A percentile compares a stretch with the other conserved stretches of the same genome.
Evolutionary conservation across 78 protist genomes (phyloP).

Genomic region (Isochrysis galbana): DNA sequence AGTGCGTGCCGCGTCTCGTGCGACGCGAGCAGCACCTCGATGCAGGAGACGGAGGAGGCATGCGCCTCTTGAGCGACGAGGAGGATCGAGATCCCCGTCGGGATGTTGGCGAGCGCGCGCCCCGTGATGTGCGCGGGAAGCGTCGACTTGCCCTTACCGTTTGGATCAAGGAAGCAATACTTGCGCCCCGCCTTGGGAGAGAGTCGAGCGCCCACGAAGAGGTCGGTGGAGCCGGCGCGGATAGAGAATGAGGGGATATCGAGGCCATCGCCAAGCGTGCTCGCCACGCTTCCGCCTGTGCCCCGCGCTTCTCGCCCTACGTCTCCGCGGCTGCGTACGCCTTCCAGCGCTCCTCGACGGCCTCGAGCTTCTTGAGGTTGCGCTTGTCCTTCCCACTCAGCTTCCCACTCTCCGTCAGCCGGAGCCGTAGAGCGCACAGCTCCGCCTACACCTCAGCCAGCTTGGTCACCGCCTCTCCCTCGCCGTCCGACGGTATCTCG

Average conservation of each 20-base stretch:
- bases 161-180: conserved; percentile 88
- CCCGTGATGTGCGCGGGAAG: conserved; percentile 75
- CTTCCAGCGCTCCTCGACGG: too few species aligned
- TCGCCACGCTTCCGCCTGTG: too few species aligned
- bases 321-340: too few species aligned
- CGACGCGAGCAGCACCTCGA: conserved; percentile 20
- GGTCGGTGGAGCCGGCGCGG: background rate
- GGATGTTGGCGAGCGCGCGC: conserved; percentile 53
- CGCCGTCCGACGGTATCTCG: too few species aligned
- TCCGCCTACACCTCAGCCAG: too few species aligned
- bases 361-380: too few species aligned
- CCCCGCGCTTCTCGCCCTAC: too few species aligned
- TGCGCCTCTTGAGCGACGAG: background rate
- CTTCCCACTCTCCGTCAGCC: too few species aligned
- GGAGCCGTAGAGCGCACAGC: too few species aligned
- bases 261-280: background rate
- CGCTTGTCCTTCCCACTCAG: too few species aligned
- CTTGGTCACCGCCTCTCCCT: too few species aligned
- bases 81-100: background rate
- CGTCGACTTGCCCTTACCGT: conserved; percentile 93
- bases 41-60: background rate
- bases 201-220: conserved; percentile 5
- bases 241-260: background rate
- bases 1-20: background rate
- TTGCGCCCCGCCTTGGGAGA: background rate